Evolutionary conservation across 345 rosid genomes (phyloP), one percentile per base, ranked within the genome.

Genomic region (Salix viminalis): DNA sequence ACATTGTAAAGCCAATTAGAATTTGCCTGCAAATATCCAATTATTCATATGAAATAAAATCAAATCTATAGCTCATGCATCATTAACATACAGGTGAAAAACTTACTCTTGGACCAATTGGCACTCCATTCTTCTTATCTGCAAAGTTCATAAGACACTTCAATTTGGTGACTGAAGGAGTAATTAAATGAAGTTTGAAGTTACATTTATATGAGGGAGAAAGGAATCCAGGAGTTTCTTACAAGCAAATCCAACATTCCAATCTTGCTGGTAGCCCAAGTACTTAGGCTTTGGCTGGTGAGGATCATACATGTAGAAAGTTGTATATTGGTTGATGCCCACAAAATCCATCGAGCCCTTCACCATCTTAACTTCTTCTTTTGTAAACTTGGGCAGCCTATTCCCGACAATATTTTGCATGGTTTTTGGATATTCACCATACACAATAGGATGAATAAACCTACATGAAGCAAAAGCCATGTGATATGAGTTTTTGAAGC

Each of bases 371-470:
- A 89, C 90, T 82, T 96, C 92, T 72, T 91, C 86, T 54, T 78
- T 44, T 0, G 99, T 83, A 86, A 96, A 96, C 80, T 89, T 89
- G 6, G 99, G 98, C 65, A 96, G 90, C 83, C 96, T 86, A 16
- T 85, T 78, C 60, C 90, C 90, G n/a, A 89, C 96, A 13, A 93
- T 96, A 30, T 86, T 65, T 82, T 92, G 97, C 87, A 96, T 89
- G 34, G 98, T 92, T 84, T 77, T 90, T 0, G 99, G 99, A 76
- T 96, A 96, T 83, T 91, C 92, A 10, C 99, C 99, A 56, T 93
- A 93, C 7, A 90, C 92, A 76, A 96, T 73, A 24, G 98, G 99
- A 83, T 96, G 98, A 65, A 96, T 87, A 79, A 93, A 96, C 98
- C 99, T 95, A 64, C 21, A 62, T 2, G 14, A 23, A 7, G 37